These are phyloP conservation scores for Cercis canadensis DNA, from an alignment of 306 rosid genomes.

Conservation along the genomic window DNA sequence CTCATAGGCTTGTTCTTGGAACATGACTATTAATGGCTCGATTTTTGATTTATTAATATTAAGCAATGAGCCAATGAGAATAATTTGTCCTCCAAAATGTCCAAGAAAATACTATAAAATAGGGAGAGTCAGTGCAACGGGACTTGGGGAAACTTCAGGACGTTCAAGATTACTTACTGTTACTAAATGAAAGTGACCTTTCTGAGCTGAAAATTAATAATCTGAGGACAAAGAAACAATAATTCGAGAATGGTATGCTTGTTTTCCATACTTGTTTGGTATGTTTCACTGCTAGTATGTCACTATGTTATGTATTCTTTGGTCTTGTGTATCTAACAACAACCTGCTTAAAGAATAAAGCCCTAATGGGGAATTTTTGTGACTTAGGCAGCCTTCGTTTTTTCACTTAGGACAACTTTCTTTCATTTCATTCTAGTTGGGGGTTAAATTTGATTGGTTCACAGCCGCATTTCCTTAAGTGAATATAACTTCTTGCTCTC, in stretches of 20 bases:
- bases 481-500: neutral
- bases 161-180: neutral
- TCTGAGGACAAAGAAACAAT: neutral
- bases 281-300: constrained; percentile 1
- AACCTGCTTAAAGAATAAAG: too few species aligned
- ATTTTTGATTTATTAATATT: neutral
- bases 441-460: neutral
- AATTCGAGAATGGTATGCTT: neutral
- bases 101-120: neutral
- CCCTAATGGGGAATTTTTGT: neutral
- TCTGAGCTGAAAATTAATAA: neutral
- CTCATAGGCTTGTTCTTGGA: neutral
- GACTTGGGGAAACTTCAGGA: constrained; percentile 12
- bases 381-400: neutral
- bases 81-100: neutral
- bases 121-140: neutral
- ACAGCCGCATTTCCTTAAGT: neutral
- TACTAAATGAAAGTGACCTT: neutral
- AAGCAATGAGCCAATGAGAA: neutral
- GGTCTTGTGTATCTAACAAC: neutral
- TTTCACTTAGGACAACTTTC: neutral
- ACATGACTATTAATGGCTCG: neutral
- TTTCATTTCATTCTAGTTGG: neutral
- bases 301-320: neutral
- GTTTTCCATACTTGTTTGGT: neutral